Percentiles rank a stretch among this genome's conserved stretches.
Conservation (phyloP, 306 rosid genomes). For the Trifolium dubium region DNA sequence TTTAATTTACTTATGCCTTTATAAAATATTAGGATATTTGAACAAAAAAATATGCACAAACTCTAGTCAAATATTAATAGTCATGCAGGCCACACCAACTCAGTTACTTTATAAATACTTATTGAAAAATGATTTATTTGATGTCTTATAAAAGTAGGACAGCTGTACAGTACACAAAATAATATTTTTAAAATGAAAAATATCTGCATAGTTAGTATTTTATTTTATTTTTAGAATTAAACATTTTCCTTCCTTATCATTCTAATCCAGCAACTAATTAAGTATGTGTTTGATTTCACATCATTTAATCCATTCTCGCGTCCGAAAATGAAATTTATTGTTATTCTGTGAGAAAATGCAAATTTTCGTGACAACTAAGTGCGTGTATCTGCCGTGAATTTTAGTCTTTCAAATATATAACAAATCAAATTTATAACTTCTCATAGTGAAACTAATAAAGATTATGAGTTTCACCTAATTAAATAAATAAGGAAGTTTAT, state of each 20-base stretch:
- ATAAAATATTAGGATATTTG: background rate
- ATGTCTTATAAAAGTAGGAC: background rate
- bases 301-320: too few species aligned
- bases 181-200: background rate
- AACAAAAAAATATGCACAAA: background rate
- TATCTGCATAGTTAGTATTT: background rate
- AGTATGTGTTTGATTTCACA: too few species aligned
- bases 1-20: too few species aligned
- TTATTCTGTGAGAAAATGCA: too few species aligned
- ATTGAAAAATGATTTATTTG: background rate
- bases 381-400: too few species aligned
- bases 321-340: too few species aligned
- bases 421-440: too few species aligned
- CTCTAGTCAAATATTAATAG: background rate
- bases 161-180: background rate
- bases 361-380: too few species aligned
- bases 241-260: background rate
- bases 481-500: background rate
- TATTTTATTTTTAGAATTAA: background rate
- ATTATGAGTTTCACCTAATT: background rate
- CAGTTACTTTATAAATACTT: background rate
- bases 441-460: background rate
- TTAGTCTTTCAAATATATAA: too few species aligned
- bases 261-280: background rate
- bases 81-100: background rate